phyloP scores from a whole-genome alignment of 192 early-diverging fungal species.

The Backusella tuberculispora region DNA sequence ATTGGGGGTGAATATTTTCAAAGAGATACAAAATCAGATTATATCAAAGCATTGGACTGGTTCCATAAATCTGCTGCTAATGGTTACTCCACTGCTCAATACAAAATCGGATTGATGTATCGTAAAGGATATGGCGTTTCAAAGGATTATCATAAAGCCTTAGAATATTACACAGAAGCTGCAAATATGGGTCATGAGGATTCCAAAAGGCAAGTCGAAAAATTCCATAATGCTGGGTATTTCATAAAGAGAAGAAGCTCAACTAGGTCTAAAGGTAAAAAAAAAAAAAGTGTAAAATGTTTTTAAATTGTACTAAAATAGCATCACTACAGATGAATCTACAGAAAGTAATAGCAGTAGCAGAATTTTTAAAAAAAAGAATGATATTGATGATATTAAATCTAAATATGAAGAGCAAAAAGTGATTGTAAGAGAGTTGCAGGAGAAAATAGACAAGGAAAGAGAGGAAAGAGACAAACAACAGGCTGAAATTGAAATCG shows the following conservation, averaged over 20 bases:
- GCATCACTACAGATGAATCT: background rate
- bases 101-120: slow-evolving; percentile 1
- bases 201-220: background rate
- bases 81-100: background rate
- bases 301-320: too few species aligned
- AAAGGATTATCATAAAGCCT: slow-evolving; percentile 4
- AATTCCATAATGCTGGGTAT: background rate
- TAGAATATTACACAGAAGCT: background rate
- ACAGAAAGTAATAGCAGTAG: background rate
- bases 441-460: background rate
- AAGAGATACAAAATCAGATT: slow-evolving; percentile 12
- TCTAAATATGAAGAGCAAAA: background rate
- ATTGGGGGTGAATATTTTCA: background rate
- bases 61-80: background rate
- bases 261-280: background rate
- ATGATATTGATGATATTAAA: background rate
- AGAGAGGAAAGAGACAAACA: background rate
- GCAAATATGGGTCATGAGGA: background rate
- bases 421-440: background rate
- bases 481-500: background rate
- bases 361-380: background rate
- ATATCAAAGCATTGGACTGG: background rate
- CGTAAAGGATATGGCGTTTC: slow-evolving; percentile 10
- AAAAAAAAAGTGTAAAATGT: background rate
- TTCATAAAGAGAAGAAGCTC: background rate